phyloP scores from a whole-genome alignment of 495 filamentous ascomycete genomes.

The Tuber calosporum region DNA sequence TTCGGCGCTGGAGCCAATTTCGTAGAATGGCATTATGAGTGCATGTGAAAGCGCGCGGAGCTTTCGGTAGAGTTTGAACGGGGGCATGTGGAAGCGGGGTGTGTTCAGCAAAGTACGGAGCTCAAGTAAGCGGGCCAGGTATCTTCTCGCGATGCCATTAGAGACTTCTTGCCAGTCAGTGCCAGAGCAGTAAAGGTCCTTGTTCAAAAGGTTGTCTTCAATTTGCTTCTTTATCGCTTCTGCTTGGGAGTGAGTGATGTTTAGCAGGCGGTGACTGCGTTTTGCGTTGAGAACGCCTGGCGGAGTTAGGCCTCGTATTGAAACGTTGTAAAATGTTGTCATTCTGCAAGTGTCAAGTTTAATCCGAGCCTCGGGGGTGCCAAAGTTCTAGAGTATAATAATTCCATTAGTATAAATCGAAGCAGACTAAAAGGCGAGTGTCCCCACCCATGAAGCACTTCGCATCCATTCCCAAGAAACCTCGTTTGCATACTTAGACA shows the following conservation, averaged over 20 bases:
- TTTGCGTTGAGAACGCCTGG: slow-evolving; percentile 10
- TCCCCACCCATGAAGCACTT: slow-evolving; percentile 19
- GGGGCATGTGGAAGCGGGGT: neutral
- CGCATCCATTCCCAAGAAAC: slow-evolving; percentile 28
- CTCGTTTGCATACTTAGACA: slow-evolving; percentile 14
- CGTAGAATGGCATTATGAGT: slow-evolving; percentile 19
- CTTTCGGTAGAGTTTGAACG: neutral
- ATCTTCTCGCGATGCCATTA: slow-evolving; percentile 19
- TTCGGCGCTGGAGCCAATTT: neutral
- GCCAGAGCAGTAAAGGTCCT: slow-evolving; percentile 16
- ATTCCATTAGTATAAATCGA: neutral
- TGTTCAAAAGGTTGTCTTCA: slow-evolving; percentile 9
- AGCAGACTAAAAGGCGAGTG: neutral
- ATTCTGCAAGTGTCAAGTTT: slow-evolving; percentile 23
- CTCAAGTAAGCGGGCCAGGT: slow-evolving; percentile 14
- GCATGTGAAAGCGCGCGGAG: slow-evolving; percentile 13
- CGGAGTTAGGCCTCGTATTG: slow-evolving; percentile 7
- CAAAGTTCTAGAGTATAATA: slow-evolving; percentile 12
- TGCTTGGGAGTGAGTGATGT: slow-evolving; percentile 15
- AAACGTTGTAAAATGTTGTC: slow-evolving; percentile 22
- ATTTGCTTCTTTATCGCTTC: slow-evolving; percentile 11
- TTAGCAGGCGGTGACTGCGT: slow-evolving; percentile 10
- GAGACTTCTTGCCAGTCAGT: slow-evolving; percentile 20
- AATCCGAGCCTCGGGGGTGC: slow-evolving; percentile 12
- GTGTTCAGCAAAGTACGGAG: slow-evolving; percentile 5